A percentile compares a stretch with the other conserved stretches of the same genome.
These are phyloP conservation scores for Xylaria flabelliformis DNA, from an alignment of 495 filamentous ascomycete species.

Conservation along the genomic window DNA sequence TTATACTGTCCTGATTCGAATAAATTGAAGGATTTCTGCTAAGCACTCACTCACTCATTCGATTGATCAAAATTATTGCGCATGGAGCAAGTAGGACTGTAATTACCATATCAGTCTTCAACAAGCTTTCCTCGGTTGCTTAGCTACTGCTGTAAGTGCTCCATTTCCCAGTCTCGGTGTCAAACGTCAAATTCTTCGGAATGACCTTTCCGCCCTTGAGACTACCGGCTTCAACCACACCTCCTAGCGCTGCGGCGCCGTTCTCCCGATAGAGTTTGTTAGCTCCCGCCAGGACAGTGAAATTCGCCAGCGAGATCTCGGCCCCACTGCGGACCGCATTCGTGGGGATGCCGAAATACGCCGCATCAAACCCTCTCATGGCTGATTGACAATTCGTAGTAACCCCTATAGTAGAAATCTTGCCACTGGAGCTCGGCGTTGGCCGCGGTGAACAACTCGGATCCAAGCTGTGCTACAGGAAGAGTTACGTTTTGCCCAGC, in stretches of 20 bases:
- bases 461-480: slow-evolving; percentile 45
- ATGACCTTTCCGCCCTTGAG: slow-evolving; percentile 54
- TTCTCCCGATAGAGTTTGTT: slow-evolving; percentile 57
- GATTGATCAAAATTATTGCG: no score
- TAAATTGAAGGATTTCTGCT: no score
- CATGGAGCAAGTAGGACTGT: no score
- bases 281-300: slow-evolving; percentile 62
- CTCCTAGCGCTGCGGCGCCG: slow-evolving; percentile 54
- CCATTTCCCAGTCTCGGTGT: slow-evolving; percentile 52
- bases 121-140: no score
- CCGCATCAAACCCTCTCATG: slow-evolving; percentile 57
- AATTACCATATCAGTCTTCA: no score
- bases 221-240: slow-evolving; percentile 50
- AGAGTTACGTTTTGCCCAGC: slow-evolving; percentile 59
- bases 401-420: slow-evolving; percentile 68
- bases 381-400: slow-evolving; percentile 60
- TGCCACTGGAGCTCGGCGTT: slow-evolving; percentile 68
- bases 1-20: no score
- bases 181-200: slow-evolving; percentile 53
- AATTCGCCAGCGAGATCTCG: slow-evolving; percentile 65
- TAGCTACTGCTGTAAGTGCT: no score
- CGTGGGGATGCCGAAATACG: slow-evolving; percentile 62
- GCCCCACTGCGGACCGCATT: slow-evolving; percentile 47
- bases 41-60: no score
- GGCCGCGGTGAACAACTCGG: slow-evolving; percentile 51